phyloP scores from a whole-genome alignment of 2,329 filamentous ascomycete species.

The Clonostachys rhizophaga region DNA sequence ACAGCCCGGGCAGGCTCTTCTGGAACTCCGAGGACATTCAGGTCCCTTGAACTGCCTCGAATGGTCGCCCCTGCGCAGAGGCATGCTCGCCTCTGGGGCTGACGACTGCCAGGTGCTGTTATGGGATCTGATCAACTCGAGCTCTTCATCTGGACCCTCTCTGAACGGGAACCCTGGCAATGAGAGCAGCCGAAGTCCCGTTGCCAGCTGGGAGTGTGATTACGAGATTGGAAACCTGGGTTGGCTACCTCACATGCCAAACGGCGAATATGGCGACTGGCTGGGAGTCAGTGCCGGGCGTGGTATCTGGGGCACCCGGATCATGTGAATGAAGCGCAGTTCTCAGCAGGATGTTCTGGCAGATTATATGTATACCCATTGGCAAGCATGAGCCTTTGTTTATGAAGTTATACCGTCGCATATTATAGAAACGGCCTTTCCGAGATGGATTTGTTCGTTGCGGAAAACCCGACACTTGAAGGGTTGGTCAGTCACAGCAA shows the following conservation, averaged over 20 bases:
- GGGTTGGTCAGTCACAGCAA: too few species aligned
- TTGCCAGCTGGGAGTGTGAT: slow-evolving; percentile 78
- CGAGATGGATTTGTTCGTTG: too few species aligned
- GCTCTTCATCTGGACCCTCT: slow-evolving; percentile 23
- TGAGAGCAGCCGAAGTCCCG: slow-evolving; percentile 61
- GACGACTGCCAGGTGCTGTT: slow-evolving; percentile 90
- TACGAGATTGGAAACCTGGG: slow-evolving; percentile 83
- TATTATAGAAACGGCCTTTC: too few species aligned
- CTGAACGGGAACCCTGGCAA: slow-evolving; percentile 38
- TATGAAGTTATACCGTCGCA: too few species aligned
- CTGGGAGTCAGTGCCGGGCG: slow-evolving; percentile 76
- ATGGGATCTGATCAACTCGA: slow-evolving; percentile 80
- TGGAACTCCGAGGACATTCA: slow-evolving; percentile 87
- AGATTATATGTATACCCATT: too few species aligned
- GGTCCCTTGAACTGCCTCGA: slow-evolving; percentile 88
- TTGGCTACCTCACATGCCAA: slow-evolving; percentile 72
- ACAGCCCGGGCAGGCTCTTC: slow-evolving; percentile 89
- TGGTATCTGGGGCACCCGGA: slow-evolving; percentile 72
- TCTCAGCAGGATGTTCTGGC: too few species aligned
- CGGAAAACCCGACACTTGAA: too few species aligned
- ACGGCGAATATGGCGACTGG: slow-evolving; percentile 73
- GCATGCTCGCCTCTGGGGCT: slow-evolving; percentile 83
- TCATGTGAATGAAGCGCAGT: slow-evolving; percentile 7
- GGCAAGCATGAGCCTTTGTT: too few species aligned
- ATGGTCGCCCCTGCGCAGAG: slow-evolving; percentile 85